Conservation (phyloP, 257 asterid genomes). For the Plectranthus barbatus region DNA sequence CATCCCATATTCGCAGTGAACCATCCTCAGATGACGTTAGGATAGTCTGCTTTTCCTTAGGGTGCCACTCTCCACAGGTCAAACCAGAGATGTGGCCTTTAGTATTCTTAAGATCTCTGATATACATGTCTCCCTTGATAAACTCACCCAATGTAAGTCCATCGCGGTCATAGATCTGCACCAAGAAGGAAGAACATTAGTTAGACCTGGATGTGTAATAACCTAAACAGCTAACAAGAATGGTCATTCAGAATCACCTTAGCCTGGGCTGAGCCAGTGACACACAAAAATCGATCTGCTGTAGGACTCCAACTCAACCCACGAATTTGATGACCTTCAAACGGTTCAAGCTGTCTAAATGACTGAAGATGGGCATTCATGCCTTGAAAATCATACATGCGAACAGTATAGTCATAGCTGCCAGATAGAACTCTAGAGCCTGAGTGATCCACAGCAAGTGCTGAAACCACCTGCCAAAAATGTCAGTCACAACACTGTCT, state of each 20-base stretch:
- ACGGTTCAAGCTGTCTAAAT: conserved; percentile 92
- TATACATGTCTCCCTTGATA: conserved; percentile 96
- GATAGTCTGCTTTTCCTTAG: conserved; percentile 75
- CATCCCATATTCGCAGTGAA: conserved; percentile 91
- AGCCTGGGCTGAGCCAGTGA: conserved; percentile 98
- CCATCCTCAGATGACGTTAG: conserved; percentile 97
- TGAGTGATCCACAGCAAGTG: conserved; percentile 85
- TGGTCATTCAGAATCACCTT: conserved; percentile 42
- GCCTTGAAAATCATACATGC: conserved; percentile 97
- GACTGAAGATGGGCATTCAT: conserved; percentile 95
- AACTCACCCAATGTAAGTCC: conserved; percentile 92
- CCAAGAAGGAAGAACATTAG: conserved; percentile 11
- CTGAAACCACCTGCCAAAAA: conserved; percentile 69
- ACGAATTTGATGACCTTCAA: conserved; percentile 97
- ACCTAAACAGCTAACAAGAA: conserved; percentile 4
- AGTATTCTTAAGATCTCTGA: conserved; percentile 89
- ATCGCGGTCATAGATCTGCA: conserved; percentile 92
- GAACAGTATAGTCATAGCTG: conserved; percentile 83
- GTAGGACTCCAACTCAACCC: conserved; percentile 99
- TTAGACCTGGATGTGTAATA: conserved; percentile 3
- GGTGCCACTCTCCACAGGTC: conserved; percentile 98
- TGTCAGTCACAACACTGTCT: not conserved
- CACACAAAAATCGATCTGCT: conserved; percentile 82
- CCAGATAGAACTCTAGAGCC: conserved; percentile 96
- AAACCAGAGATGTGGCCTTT: conserved; percentile 95